These are phyloP conservation scores for Diaporthe sp. DNA, from an alignment of 2,329 filamentous ascomycete genomes.

Conservation along the genomic window DNA sequence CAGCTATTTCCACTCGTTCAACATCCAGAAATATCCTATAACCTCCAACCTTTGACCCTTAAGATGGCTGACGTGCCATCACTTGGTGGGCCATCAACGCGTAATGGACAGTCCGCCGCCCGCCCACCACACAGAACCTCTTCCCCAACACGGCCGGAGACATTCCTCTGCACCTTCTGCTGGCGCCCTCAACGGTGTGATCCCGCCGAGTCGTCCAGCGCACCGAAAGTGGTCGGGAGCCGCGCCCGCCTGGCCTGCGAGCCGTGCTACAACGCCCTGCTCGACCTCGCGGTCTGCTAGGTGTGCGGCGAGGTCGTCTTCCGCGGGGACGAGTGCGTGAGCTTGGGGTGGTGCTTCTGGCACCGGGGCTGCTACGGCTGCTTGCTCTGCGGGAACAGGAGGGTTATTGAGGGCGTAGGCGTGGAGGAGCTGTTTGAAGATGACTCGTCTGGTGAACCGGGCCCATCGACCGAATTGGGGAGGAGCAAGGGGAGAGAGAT, in stretches of 20 bases:
- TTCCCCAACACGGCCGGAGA: background rate
- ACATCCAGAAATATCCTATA: background rate
- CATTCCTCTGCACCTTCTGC: conserved; percentile 70
- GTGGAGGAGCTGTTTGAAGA: conserved; percentile 51
- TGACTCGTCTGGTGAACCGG: conserved; percentile 29
- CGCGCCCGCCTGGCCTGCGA: conserved; percentile 63
- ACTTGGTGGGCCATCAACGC: background rate
- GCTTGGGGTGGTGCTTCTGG: conserved; percentile 73
- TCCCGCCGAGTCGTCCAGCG: conserved; percentile 39
- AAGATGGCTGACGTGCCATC: conserved; percentile 23
- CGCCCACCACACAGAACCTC: background rate
- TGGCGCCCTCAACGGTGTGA: conserved; percentile 53
- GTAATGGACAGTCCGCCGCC: background rate
- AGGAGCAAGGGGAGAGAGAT: conserved; percentile 55
- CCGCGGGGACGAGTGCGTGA: conserved; percentile 67
- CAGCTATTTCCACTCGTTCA: conserved; percentile 18
- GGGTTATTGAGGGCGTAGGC: conserved; percentile 51
- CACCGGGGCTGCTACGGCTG: conserved; percentile 69
- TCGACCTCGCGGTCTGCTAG: conserved; percentile 69
- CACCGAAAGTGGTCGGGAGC: conserved; percentile 56
- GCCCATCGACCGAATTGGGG: conserved; percentile 4
- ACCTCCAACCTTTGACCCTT: background rate
- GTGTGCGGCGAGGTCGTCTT: conserved; percentile 68
- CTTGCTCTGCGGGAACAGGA: conserved; percentile 61
- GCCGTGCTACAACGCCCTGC: conserved; percentile 59